Percentiles rank a stretch among this genome's conserved stretches.
Conservation (phyloP, 176 grass and related monocot species). For the Luzula sylvatica region DNA sequence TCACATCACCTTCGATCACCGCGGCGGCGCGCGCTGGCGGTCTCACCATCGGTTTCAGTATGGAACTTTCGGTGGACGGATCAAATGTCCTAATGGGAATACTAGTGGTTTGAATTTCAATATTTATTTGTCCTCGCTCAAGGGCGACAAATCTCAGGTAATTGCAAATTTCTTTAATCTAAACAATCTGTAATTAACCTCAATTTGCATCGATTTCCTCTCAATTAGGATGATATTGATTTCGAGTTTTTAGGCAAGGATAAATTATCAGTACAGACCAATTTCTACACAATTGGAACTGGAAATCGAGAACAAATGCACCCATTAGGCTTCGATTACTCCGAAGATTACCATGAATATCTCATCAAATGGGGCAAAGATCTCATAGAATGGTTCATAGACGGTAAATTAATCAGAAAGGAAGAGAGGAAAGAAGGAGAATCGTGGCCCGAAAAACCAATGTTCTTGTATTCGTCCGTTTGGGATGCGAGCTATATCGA, state of each 20-base stretch:
- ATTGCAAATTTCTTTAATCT: no score
- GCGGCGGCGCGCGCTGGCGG: conserved; percentile 44
- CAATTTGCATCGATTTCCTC: no score
- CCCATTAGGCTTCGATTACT: conserved; percentile 30
- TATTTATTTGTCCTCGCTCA: conserved; percentile 53
- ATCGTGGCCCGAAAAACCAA: conserved; percentile 45
- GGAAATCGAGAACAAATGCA: conserved; percentile 41
- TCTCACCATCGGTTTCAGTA: conserved; percentile 27
- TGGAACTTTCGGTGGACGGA: conserved; percentile 26
- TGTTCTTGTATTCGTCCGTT: conserved; percentile 47
- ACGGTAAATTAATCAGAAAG: conserved; percentile 27
- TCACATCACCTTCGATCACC: conserved; percentile 41
- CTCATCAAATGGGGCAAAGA: conserved; percentile 26
- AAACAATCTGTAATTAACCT: no score
- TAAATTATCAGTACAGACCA: conserved; percentile 45
- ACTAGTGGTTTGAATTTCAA: conserved; percentile 50
- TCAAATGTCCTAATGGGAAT: conserved; percentile 24
- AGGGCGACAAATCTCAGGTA: conserved; percentile 24
- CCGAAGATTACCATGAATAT: conserved; percentile 45
- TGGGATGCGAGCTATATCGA: conserved; percentile 45
- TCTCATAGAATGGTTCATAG: conserved; percentile 44
- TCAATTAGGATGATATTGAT: conserved; percentile 47
- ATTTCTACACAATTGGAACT: conserved; percentile 23
- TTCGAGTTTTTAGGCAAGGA: conserved; percentile 54
- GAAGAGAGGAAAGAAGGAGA: conserved; percentile 28